These are phyloP conservation scores for Tulasnella sp. DNA, from an alignment of 768 basidiomycete species.

Conservation along the genomic window DNA sequence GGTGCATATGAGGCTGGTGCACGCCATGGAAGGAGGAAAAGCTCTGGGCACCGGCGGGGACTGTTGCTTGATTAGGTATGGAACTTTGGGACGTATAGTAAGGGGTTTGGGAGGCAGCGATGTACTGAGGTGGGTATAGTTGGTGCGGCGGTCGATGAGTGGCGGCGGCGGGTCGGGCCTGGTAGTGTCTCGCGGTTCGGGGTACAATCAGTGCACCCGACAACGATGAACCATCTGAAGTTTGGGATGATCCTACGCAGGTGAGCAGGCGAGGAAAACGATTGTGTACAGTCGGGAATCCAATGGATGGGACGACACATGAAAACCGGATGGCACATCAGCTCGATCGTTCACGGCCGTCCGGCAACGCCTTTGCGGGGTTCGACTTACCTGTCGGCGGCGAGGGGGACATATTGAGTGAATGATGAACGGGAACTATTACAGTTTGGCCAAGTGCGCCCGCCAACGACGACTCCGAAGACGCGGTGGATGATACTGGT, in stretches of 20 bases:
- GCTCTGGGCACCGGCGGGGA: not conserved
- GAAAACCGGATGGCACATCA: not conserved
- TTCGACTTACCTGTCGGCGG: not conserved
- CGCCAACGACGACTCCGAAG: not conserved
- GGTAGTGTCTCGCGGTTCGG: not conserved
- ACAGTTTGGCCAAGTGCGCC: not conserved
- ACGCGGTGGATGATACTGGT: not conserved
- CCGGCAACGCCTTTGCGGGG: not conserved
- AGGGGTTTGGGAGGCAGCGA: not conserved
- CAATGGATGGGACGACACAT: not conserved
- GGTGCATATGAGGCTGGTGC: not conserved
- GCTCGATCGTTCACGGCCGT: not conserved
- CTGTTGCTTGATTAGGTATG: not conserved
- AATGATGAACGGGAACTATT: not conserved
- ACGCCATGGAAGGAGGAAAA: not conserved
- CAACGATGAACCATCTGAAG: not conserved
- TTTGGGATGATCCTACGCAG: not conserved
- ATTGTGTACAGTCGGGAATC: slow-evolving; percentile 3
- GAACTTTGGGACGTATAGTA: not conserved
- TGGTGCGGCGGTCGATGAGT: not conserved
- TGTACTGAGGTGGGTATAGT: not conserved
- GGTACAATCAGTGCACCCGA: not conserved
- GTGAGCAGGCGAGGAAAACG: not conserved
- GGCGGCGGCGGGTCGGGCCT: not conserved
- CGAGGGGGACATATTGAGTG: not conserved